Percentiles rank a stretch among this genome's conserved stretches.
Conservation (phyloP, 1,284 basidiomycete genomes). For the Cutaneotrichosporon sp. region DNA sequence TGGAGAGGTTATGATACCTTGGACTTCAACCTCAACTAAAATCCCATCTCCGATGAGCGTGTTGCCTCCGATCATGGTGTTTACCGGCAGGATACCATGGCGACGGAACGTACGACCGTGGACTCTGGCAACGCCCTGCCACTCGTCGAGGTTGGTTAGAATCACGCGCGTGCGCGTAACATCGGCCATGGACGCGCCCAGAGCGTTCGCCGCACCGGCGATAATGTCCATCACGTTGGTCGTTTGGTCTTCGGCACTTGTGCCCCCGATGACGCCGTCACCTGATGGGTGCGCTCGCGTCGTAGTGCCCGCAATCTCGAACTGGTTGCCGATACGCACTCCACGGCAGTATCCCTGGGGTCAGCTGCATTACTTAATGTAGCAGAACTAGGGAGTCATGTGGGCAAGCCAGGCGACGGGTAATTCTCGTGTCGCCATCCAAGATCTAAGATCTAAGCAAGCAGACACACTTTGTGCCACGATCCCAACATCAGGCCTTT, state of each 20-base stretch:
- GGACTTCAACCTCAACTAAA: slow-evolving; percentile 22
- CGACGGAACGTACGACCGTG: slow-evolving; percentile 15
- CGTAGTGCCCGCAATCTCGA: slow-evolving; percentile 13
- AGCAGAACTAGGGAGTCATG: background rate
- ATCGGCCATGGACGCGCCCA: slow-evolving; percentile 18
- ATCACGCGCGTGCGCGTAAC: slow-evolving; percentile 20
- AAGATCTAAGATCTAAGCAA: no score
- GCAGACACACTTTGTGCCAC: no score
- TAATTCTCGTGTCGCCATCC: no score
- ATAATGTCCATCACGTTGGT: slow-evolving; percentile 21
- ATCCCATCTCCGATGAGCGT: slow-evolving; percentile 12
- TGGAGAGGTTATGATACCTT: slow-evolving; percentile 7
- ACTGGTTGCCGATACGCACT: slow-evolving; percentile 6
- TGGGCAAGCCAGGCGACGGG: no score
- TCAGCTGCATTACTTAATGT: background rate
- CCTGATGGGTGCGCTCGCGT: slow-evolving; percentile 10
- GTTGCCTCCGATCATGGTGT: slow-evolving; percentile 20
- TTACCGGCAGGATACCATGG: slow-evolving; percentile 17
- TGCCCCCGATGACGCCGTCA: slow-evolving; percentile 5
- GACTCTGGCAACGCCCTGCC: slow-evolving; percentile 12
- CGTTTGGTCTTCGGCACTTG: slow-evolving; percentile 12
- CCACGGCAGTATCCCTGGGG: slow-evolving; percentile 9
- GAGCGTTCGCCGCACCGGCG: slow-evolving; percentile 6
- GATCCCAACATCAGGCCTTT: no score
- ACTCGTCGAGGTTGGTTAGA: slow-evolving; percentile 13